Percentiles rank a stretch among this genome's conserved stretches.
Conservation (phyloP, 345 rosid genomes). For the Sonneratia caseolaris region DNA sequence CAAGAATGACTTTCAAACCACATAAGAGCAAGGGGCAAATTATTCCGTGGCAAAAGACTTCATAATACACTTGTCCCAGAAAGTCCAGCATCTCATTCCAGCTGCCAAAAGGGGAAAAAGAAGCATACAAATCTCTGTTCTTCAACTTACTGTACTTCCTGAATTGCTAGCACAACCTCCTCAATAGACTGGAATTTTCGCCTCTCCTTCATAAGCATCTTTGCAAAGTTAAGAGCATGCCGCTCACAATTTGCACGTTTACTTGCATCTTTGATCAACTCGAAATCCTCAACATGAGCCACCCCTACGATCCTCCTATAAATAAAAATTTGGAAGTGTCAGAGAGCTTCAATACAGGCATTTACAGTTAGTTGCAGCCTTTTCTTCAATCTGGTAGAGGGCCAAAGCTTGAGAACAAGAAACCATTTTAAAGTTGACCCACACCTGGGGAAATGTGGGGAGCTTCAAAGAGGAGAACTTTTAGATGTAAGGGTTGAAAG, state of each 20-base stretch:
- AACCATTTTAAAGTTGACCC: not conserved
- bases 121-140: not conserved
- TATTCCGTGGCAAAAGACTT: not conserved
- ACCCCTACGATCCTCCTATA: constrained; percentile 91
- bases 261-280: constrained; percentile 55
- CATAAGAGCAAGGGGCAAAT: not conserved
- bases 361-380: not conserved
- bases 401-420: not conserved
- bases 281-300: constrained; percentile 94
- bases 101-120: not conserved
- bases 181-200: constrained; percentile 47
- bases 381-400: not conserved
- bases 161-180: constrained; percentile 60
- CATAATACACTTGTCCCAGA: constrained; percentile 1
- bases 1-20: not conserved
- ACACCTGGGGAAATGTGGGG: not conserved
- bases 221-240: constrained; percentile 58
- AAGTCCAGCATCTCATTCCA: not conserved
- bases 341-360: not conserved
- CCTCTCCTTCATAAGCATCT: constrained; percentile 68
- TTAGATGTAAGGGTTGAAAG: not conserved
- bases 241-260: constrained; percentile 64
- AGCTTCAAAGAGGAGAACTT: not conserved
- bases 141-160: constrained; percentile 10
- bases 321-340: not conserved